phyloP scores from a whole-genome alignment of 1,284 basidiomycete genomes.

The Irpex sp. region DNA sequence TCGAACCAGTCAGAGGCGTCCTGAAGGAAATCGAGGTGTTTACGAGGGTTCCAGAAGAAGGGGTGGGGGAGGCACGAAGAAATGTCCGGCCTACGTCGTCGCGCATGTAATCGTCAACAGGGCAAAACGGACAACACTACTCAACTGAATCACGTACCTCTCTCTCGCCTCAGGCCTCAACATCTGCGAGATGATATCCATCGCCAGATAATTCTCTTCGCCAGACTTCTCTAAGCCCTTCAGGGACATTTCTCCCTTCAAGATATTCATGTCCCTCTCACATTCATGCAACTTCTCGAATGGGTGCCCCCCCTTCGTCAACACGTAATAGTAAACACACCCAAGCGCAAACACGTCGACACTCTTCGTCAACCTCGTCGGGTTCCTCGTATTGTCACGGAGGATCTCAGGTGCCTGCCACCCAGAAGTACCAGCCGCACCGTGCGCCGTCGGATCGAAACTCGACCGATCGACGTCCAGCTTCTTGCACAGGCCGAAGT shows the following conservation, averaged over 20 bases:
- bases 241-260: conserved; percentile 72
- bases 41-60: conserved; percentile 92
- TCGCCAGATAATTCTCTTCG: conserved; percentile 88
- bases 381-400: conserved; percentile 61
- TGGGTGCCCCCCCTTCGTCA: conserved; percentile 86
- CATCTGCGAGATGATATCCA: conserved; percentile 74
- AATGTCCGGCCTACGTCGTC: conserved; percentile 74
- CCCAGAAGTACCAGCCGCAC: conserved; percentile 86
- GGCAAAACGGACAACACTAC: not conserved
- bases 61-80: conserved; percentile 85
- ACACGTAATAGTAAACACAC: conserved; percentile 88
- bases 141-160: conserved; percentile 46
- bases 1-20: conserved; percentile 98
- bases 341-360: conserved; percentile 94
- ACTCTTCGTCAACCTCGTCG: conserved; percentile 79
- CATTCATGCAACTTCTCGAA: conserved; percentile 88
- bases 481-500: conserved; percentile 64
- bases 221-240: conserved; percentile 72
- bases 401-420: conserved; percentile 95
- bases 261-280: conserved; percentile 88
- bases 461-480: conserved; percentile 91
- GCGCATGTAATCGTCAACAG: not conserved
- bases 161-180: conserved; percentile 67
- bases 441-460: conserved; percentile 77
- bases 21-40: conserved; percentile 88